These are phyloP conservation scores for Sugiyamaella chiloensis DNA, from an alignment of 805 yeast species.

Conservation along the genomic window DNA sequence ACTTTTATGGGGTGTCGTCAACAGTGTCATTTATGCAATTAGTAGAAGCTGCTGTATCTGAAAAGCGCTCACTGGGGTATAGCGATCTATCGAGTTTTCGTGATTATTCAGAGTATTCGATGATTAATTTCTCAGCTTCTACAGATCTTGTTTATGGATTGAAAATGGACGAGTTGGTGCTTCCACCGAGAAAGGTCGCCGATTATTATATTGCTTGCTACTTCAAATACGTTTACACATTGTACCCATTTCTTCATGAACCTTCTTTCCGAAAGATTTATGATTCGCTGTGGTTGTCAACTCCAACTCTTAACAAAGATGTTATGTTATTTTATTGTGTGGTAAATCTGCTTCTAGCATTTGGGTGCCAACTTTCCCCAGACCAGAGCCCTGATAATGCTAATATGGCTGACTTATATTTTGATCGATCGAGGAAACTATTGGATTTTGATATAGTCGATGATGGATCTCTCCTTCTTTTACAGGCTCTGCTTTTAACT, in stretches of 20 bases:
- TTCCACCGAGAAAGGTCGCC: conserved; percentile 27
- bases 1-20: conserved; percentile 9
- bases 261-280: conserved; percentile 27
- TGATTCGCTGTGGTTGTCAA: conserved; percentile 23
- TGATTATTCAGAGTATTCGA: not conserved
- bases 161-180: not conserved
- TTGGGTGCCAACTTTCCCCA: conserved; percentile 24
- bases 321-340: conserved; percentile 26
- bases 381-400: not conserved
- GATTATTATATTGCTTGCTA: conserved; percentile 26
- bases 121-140: not conserved
- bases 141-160: not conserved
- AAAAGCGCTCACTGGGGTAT: not conserved
- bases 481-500: conserved; percentile 27
- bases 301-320: conserved; percentile 3
- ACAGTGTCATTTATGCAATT: conserved; percentile 15
- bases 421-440: conserved; percentile 23
- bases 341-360: conserved; percentile 27
- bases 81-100: not conserved
- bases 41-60: conserved; percentile 13
- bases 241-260: conserved; percentile 27
- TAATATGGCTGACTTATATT: conserved; percentile 16
- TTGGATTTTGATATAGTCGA: conserved; percentile 25
- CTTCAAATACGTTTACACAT: conserved; percentile 24
- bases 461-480: conserved; percentile 23